Evolutionary conservation across 2,329 filamentous ascomycete species (phyloP).

Genomic region (Diaporthe citriasiana): DNA sequence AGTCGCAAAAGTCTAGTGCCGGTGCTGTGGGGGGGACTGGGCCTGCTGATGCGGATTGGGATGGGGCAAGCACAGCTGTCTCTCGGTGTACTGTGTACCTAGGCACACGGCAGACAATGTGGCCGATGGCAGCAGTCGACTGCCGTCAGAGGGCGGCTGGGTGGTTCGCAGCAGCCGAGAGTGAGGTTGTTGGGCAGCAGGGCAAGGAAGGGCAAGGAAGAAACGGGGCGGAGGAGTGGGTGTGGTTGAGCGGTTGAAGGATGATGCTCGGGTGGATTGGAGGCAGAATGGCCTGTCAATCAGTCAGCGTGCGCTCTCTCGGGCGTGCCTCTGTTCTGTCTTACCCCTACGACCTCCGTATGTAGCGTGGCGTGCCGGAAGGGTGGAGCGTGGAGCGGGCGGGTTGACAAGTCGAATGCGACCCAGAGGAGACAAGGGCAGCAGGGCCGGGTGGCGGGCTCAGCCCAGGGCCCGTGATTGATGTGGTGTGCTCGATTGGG

Average conservation of each 20-base stretch:
- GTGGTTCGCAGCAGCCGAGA: conserved; percentile 17
- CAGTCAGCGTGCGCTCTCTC: not conserved
- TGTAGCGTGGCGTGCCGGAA: conserved; percentile 28
- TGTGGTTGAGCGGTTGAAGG: conserved; percentile 15
- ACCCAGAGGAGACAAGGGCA: conserved; percentile 9
- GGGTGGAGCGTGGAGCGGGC: conserved; percentile 12
- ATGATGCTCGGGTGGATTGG: conserved; percentile 25
- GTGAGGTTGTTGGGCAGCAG: conserved; percentile 27
- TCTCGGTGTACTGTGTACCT: conserved; percentile 4
- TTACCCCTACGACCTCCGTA: conserved; percentile 32
- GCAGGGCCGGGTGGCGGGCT: conserved; percentile 28
- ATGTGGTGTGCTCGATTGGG: not conserved
- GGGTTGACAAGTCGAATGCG: conserved; percentile 27
- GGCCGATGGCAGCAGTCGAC: conserved; percentile 31
- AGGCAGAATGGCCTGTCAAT: conserved; percentile 33
- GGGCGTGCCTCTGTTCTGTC: conserved; percentile 11
- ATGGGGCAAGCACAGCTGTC: conserved; percentile 11
- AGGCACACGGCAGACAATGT: conserved; percentile 14
- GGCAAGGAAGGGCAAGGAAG: conserved; percentile 4
- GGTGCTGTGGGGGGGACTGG: conserved; percentile 16
- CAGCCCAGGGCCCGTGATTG: conserved; percentile 25
- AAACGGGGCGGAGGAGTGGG: conserved; percentile 8
- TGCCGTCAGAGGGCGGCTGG: conserved; percentile 24
- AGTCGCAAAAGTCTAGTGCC: conserved; percentile 20
- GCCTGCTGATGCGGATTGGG: conserved; percentile 2